A percentile compares a stretch with the other conserved stretches of the same genome.
Conservation (phyloP, 441 rosid genomes). For the Adansonia gregorii region DNA sequence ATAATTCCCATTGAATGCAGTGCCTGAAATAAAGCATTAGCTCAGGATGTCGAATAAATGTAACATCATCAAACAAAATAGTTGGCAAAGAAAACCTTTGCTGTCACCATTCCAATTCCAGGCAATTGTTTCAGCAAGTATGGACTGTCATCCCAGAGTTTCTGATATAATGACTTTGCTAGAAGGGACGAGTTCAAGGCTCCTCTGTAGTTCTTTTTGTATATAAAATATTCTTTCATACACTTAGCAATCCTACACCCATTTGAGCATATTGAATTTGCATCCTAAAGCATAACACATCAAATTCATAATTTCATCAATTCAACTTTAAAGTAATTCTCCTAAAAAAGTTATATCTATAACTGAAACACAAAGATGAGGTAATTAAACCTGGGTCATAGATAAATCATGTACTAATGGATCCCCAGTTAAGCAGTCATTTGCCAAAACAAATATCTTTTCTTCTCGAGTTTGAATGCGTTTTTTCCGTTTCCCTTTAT, state of each 20-base stretch:
- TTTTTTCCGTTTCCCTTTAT: slow-evolving; percentile 84
- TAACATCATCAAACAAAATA: background rate
- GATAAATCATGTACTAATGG: slow-evolving; percentile 89
- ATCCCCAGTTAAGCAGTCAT: slow-evolving; percentile 95
- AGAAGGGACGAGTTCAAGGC: slow-evolving; percentile 69
- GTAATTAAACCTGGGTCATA: slow-evolving; percentile 72
- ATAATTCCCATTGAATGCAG: slow-evolving; percentile 85
- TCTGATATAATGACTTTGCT: slow-evolving; percentile 90
- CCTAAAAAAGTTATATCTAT: background rate
- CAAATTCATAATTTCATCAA: slow-evolving; percentile 31
- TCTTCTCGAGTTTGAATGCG: slow-evolving; percentile 95
- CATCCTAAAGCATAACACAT: slow-evolving; percentile 59
- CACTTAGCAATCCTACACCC: slow-evolving; percentile 91
- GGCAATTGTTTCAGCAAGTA: slow-evolving; percentile 91
- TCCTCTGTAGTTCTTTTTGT: slow-evolving; percentile 83
- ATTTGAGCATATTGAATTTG: slow-evolving; percentile 77
- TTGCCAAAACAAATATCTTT: slow-evolving; percentile 85
- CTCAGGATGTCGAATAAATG: background rate
- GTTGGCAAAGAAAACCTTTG: slow-evolving; percentile 63
- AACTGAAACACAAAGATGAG: slow-evolving; percentile 24
- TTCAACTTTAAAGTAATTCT: slow-evolving; percentile 23
- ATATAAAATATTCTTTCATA: slow-evolving; percentile 90
- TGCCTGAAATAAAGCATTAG: slow-evolving; percentile 54
- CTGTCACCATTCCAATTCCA: slow-evolving; percentile 99
- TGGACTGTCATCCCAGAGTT: slow-evolving; percentile 96